Base-by-base conservation (phyloP, 495 filamentous ascomycete genomes). In the Penicillium canariense region DNA sequence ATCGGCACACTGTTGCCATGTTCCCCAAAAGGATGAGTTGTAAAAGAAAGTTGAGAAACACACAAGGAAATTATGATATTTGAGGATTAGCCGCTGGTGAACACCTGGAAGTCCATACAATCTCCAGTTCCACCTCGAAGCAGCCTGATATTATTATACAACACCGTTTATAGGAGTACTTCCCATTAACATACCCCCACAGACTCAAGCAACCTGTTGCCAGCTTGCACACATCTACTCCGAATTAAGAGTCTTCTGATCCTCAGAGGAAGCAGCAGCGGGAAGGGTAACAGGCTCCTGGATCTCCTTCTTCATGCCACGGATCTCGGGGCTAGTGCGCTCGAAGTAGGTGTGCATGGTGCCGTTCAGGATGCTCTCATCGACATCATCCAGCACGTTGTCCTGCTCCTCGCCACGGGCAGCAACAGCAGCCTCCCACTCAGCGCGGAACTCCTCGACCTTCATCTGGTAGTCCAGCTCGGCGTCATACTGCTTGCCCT, bases 401-500 rank as follows among this genome's bases (percentile, higher is more conserved):
- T 59, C 49, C 28, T 61, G 67, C 60, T 81, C 77, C 69, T 84
- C 82, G 46, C 64, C 55, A 12, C 40, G 64, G 57, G 28, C 25
- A 26, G 72, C 70, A 66, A 84, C 78, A 36, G 67, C 73, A 10
- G 64, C 60, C 56, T 83, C 80, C 85, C 85, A 88, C 44, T 87
- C 84, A 5, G 65, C 68, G 44, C 85, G 80, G 79, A 90, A 85
- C 60, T 94, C 90, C 52, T 84, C 78, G 31, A 94, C 84, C 79
- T 88, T 90, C 62, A 81, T 77, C 72, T 85, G 73, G 72, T 82
- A 86, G 77, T 95, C 90, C 5, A 84, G 71, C 50, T 86, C 81
- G 27, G 90, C 81, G 67, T 95, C 71, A 70, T 94, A 96, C 70
- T 84, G 61, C 76, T 90, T 89, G 63, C 89, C 87, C 36, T 81